Percentiles rank a stretch among this genome's conserved stretches.
Evolutionary conservation across 345 rosid genomes (phyloP).

Genomic region (Pugionium dolabratum): DNA sequence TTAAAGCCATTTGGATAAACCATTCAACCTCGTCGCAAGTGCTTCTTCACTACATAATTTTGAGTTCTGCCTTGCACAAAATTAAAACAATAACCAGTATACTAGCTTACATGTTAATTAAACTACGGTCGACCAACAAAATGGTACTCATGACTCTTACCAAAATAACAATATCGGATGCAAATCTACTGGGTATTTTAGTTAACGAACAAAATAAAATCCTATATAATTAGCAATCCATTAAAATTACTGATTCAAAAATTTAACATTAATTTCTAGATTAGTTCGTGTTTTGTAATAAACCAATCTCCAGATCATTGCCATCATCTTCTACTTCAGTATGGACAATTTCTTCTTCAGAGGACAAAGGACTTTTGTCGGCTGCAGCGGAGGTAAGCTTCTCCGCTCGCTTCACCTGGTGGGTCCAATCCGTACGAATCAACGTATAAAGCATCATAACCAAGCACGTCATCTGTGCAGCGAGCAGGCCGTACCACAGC

Average conservation of each 20-base stretch:
- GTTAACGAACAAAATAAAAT: neutral
- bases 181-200: slow-evolving; percentile 20
- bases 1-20: slow-evolving; percentile 2
- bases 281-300: slow-evolving; percentile 39
- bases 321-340: slow-evolving; percentile 19
- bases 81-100: neutral
- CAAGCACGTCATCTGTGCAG: slow-evolving; percentile 69
- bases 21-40: neutral
- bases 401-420: slow-evolving; percentile 77
- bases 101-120: slow-evolving; percentile 21
- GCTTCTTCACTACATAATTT: neutral
- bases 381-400: slow-evolving; percentile 61
- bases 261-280: slow-evolving; percentile 16
- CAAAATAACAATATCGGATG: slow-evolving; percentile 13
- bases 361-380: slow-evolving; percentile 30
- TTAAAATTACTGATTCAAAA: slow-evolving; percentile 16
- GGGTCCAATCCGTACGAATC: slow-evolving; percentile 71
- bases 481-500: slow-evolving; percentile 72
- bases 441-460: slow-evolving; percentile 73
- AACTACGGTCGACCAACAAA: slow-evolving; percentile 9
- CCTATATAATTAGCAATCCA: slow-evolving; percentile 24
- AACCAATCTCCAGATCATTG: slow-evolving; percentile 52
- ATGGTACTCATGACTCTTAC: neutral
- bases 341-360: slow-evolving; percentile 15
- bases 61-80: neutral